phyloP scores from a whole-genome alignment of 2,329 filamentous ascomycete genomes.

The Alternaria brassicicola region DNA sequence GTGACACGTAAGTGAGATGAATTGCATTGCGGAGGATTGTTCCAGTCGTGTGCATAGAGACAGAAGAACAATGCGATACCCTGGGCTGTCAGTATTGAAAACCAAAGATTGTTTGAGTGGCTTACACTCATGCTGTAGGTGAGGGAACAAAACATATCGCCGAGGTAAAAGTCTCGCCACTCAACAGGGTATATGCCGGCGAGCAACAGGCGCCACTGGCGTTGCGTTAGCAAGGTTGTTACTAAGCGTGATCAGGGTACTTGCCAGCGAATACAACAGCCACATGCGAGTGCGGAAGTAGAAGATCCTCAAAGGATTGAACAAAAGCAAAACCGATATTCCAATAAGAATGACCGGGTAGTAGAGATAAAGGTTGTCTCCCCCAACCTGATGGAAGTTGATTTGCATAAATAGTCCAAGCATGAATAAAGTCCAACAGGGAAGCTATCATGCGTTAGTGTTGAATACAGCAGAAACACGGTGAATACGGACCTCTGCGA shows the following conservation, averaged over 20 bases:
- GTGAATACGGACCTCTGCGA: constrained; percentile 66
- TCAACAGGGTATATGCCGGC: constrained; percentile 92
- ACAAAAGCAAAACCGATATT: constrained; percentile 70
- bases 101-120: constrained; percentile 25
- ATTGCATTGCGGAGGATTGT: constrained; percentile 76
- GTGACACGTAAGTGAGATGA: constrained; percentile 81
- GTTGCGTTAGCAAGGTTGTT: constrained; percentile 33
- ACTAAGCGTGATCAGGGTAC: constrained; percentile 39
- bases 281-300: constrained; percentile 80
- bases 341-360: constrained; percentile 83
- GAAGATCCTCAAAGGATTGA: constrained; percentile 75
- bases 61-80: constrained; percentile 96
- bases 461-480: too few relatives aligned
- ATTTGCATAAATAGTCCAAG: constrained; percentile 85
- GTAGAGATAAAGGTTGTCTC: constrained; percentile 75
- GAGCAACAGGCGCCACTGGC: constrained; percentile 79
- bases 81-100: constrained; percentile 42
- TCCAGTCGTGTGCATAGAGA: constrained; percentile 81
- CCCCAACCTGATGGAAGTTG: constrained; percentile 77
- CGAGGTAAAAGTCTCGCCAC: constrained; percentile 96
- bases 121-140: constrained; percentile 87
- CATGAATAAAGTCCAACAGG: constrained; percentile 78
- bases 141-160: constrained; percentile 95
- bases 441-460: constrained; percentile 61
- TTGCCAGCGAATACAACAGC: constrained; percentile 87